These are phyloP conservation scores for Fusarium torreyae DNA, from an alignment of 2,329 filamentous ascomycete genomes.

Conservation along the genomic window DNA sequence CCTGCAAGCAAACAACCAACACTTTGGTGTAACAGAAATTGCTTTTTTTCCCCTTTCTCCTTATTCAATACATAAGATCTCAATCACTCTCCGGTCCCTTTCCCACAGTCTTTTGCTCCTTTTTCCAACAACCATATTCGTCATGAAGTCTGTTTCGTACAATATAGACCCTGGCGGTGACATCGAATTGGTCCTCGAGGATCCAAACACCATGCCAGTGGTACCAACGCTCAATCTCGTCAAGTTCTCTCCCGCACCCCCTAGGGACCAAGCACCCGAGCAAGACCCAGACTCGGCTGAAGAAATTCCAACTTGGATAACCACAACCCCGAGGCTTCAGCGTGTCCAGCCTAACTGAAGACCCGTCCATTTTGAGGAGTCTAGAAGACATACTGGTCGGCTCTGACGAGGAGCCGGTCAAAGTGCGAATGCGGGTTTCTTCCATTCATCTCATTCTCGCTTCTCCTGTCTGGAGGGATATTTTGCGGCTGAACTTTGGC, in stretches of 20 bases:
- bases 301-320: too few species aligned
- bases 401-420: not conserved
- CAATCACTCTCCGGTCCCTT: too few species aligned
- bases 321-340: too few species aligned
- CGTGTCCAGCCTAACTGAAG: not conserved
- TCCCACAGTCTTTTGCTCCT: too few species aligned
- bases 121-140: not conserved
- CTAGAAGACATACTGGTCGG: not conserved
- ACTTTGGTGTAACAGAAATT: too few species aligned
- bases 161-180: not conserved
- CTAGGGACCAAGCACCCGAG: too few species aligned
- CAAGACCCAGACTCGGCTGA: too few species aligned
- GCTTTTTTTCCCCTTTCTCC: not conserved
- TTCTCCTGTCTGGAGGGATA: too few species aligned
- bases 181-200: not conserved
- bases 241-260: not conserved
- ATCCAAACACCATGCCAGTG: not conserved
- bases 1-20: too few species aligned
- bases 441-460: not conserved
- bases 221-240: not conserved
- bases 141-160: not conserved
- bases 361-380: not conserved
- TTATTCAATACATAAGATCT: too few species aligned
- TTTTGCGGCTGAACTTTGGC: too few species aligned
- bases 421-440: conserved; percentile 7